phyloP scores from a whole-genome alignment of 2,329 filamentous ascomycete species.

The Diplodia seriata region DNA sequence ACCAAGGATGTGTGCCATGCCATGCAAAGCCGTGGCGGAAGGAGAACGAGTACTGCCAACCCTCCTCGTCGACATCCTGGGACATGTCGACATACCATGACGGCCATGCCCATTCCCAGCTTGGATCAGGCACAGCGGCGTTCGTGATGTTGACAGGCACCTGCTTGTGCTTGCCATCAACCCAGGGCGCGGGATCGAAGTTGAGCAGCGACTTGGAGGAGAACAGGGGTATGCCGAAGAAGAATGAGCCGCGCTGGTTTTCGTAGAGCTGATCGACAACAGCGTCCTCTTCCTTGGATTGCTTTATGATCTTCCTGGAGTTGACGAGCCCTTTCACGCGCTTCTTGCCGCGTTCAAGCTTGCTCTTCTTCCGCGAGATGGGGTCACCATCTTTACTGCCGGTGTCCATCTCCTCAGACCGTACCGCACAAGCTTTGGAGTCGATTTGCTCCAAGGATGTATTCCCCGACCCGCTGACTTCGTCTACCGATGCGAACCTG shows the following conservation, averaged over 20 bases:
- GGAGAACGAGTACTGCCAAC: slow-evolving; percentile 95
- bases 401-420: slow-evolving; percentile 11
- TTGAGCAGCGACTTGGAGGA: slow-evolving; percentile 83
- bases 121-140: slow-evolving; percentile 91
- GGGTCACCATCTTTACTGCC: slow-evolving; percentile 26
- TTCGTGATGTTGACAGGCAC: slow-evolving; percentile 77
- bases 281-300: slow-evolving; percentile 40
- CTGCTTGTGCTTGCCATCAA: slow-evolving; percentile 65
- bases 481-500: slow-evolving; percentile 14
- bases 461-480: slow-evolving; percentile 2
- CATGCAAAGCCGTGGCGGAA: slow-evolving; percentile 69
- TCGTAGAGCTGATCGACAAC: slow-evolving; percentile 88
- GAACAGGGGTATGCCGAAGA: slow-evolving; percentile 91
- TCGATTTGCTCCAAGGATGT: slow-evolving; percentile 25
- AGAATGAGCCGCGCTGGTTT: slow-evolving; percentile 88
- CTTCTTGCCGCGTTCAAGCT: slow-evolving; percentile 41
- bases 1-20: slow-evolving; percentile 90
- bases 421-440: slow-evolving; percentile 7
- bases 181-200: slow-evolving; percentile 87
- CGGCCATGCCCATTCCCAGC: slow-evolving; percentile 88
- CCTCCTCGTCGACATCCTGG: slow-evolving; percentile 84
- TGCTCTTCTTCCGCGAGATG: slow-evolving; percentile 35
- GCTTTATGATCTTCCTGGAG: slow-evolving; percentile 42
- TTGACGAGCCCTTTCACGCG: slow-evolving; percentile 33
- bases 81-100: slow-evolving; percentile 78